phyloP scores from a whole-genome alignment of 331 rosid genomes.

The Saraca asoca region DNA sequence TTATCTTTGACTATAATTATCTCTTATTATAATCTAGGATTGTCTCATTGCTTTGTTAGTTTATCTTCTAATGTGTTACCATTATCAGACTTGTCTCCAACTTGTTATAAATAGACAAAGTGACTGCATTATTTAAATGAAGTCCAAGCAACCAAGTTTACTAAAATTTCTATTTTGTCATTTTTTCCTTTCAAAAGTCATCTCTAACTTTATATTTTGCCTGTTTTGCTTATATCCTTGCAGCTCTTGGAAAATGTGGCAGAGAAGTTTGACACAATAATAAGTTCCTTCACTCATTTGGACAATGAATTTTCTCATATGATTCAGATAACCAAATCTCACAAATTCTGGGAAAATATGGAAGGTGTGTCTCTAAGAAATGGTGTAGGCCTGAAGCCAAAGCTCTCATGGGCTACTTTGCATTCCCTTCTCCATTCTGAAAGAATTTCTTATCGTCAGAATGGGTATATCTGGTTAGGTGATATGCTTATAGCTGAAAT shows the following conservation, averaged over 20 bases:
- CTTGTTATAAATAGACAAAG: neutral
- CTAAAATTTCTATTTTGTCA: neutral
- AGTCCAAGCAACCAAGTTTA: too few species aligned
- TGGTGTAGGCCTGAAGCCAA: conserved; percentile 66
- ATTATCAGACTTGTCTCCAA: neutral
- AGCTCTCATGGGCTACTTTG: conserved; percentile 82
- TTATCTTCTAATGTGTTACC: too few species aligned
- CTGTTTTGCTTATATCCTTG: conserved; percentile 42
- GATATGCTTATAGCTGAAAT: conserved; percentile 94
- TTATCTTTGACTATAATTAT: too few species aligned
- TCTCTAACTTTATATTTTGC: neutral
- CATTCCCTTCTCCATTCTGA: conserved; percentile 98
- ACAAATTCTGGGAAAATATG: conserved; percentile 67
- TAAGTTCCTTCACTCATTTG: conserved; percentile 84
- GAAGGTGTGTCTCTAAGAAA: conserved; percentile 59
- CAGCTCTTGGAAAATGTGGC: conserved; percentile 82
- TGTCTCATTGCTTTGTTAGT: too few species aligned
- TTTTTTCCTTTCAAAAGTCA: neutral
- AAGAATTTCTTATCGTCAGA: conserved; percentile 76
- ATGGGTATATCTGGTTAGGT: conserved; percentile 90
- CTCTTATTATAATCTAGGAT: too few species aligned
- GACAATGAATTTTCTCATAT: conserved; percentile 80
- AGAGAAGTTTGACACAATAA: conserved; percentile 78
- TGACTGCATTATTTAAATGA: too few species aligned
- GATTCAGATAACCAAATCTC: conserved; percentile 83